Percentiles rank a stretch among this genome's conserved stretches.
Evolutionary conservation across 176 grass and related monocot genomes (phyloP).

Genomic region (Melocanna baccifera): DNA sequence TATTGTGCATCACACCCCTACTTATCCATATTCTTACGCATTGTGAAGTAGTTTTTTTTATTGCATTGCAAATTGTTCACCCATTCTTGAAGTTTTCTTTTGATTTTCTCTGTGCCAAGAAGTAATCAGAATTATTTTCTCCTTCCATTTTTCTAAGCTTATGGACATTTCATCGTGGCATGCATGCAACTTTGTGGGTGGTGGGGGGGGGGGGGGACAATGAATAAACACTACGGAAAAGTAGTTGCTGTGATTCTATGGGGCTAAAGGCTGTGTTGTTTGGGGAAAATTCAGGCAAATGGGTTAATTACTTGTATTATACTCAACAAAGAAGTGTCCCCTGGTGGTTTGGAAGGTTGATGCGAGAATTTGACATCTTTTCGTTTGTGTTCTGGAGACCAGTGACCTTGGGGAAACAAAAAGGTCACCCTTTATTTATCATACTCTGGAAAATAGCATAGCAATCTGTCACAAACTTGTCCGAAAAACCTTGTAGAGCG

Average conservation of each 20-base stretch:
- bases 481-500: not conserved
- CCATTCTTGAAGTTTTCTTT: slow-evolving; percentile 26
- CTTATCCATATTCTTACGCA: not conserved
- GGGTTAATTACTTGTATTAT: slow-evolving; percentile 3
- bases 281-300: not conserved
- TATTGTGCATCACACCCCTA: not conserved
- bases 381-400: slow-evolving; percentile 7
- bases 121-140: not conserved
- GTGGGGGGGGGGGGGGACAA: too few species aligned
- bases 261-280: not conserved
- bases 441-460: not conserved
- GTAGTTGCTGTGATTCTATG: slow-evolving; percentile 17
- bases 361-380: not conserved
- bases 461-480: not conserved
- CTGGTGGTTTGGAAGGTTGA: slow-evolving; percentile 21
- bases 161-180: slow-evolving; percentile 35
- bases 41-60: not conserved
- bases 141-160: not conserved
- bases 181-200: not conserved
- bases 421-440: not conserved
- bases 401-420: not conserved
- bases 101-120: slow-evolving; percentile 21
- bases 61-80: not conserved
- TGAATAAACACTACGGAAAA: slow-evolving; percentile 12
- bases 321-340: slow-evolving; percentile 2